phyloP scores from a whole-genome alignment of 768 basidiomycete species.

The Amanita pallidorosea region DNA sequence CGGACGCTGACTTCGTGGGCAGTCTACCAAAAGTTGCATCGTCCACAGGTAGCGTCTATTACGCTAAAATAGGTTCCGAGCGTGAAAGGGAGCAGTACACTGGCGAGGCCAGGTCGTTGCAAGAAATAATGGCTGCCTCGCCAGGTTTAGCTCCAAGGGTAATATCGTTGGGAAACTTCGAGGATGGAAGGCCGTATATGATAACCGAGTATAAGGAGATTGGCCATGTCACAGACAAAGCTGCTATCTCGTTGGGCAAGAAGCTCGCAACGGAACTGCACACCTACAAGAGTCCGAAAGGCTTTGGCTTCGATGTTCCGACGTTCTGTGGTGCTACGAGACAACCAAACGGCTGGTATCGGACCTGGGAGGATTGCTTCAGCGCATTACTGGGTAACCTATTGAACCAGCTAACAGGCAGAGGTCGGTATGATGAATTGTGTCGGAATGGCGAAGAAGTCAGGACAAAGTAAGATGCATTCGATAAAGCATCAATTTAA shows the following conservation, averaged over 20 bases:
- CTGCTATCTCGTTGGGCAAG: conserved; percentile 43
- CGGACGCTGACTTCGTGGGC: conserved; percentile 35
- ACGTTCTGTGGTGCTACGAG: conserved; percentile 71
- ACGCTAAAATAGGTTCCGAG: conserved; percentile 44
- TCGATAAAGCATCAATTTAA: conserved; percentile 8
- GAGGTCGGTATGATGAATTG: conserved; percentile 32
- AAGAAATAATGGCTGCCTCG: conserved; percentile 50
- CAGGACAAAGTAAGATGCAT: conserved; percentile 26
- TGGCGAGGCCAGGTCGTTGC: conserved; percentile 63
- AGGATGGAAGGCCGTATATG: conserved; percentile 45
- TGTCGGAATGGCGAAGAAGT: conserved; percentile 43
- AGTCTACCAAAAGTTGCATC: conserved; percentile 38
- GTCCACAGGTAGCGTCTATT: conserved; percentile 49
- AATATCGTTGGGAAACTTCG: conserved; percentile 34
- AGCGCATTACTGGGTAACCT: conserved; percentile 50
- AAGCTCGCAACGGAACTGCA: conserved; percentile 64
- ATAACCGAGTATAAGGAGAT: conserved; percentile 68
- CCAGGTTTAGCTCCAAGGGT: conserved; percentile 56
- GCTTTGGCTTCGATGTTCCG: conserved; percentile 63
- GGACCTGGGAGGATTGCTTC: conserved; percentile 63
- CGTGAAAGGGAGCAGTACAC: conserved; percentile 52
- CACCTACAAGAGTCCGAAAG: conserved; percentile 34
- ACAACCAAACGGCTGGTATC: conserved; percentile 62
- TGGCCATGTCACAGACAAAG: conserved; percentile 28
- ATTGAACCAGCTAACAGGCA: conserved; percentile 31